These are phyloP conservation scores for Smittium culicis DNA, from an alignment of 371 early-diverging fungal species.

Conservation along the genomic window DNA sequence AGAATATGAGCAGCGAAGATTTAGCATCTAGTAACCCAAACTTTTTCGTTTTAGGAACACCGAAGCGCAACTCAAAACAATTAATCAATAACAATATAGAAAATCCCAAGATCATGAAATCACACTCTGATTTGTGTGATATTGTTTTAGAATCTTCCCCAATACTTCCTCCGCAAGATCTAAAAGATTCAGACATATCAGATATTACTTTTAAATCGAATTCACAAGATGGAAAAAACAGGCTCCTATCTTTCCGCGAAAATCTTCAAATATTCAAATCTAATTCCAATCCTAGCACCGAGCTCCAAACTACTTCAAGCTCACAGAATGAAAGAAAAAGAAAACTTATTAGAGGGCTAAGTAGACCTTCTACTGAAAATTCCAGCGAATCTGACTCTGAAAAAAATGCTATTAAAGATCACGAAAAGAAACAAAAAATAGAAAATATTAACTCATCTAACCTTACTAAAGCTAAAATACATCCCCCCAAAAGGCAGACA, in stretches of 20 bases:
- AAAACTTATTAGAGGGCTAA: background rate
- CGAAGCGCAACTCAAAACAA: background rate
- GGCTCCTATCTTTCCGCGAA: background rate
- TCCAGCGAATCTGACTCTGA: background rate
- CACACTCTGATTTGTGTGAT: background rate
- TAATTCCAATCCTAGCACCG: background rate
- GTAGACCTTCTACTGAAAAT: background rate
- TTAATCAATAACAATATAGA: background rate
- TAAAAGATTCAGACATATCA: background rate
- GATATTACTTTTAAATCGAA: background rate
- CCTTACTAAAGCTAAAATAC: background rate
- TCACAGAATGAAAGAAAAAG: background rate
- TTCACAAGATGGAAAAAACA: background rate
- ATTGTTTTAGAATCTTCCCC: background rate
- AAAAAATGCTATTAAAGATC: background rate
- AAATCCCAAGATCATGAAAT: background rate
- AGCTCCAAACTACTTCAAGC: background rate
- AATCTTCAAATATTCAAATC: background rate
- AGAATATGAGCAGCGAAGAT: background rate
- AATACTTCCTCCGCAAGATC: background rate
- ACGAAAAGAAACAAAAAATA: too few species aligned
- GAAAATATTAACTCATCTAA: background rate
- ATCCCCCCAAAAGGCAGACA: background rate
- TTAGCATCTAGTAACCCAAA: background rate
- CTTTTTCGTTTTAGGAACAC: background rate